Conservation (phyloP, 306 rosid genomes). For the Trichosanthes cucumerina region DNA sequence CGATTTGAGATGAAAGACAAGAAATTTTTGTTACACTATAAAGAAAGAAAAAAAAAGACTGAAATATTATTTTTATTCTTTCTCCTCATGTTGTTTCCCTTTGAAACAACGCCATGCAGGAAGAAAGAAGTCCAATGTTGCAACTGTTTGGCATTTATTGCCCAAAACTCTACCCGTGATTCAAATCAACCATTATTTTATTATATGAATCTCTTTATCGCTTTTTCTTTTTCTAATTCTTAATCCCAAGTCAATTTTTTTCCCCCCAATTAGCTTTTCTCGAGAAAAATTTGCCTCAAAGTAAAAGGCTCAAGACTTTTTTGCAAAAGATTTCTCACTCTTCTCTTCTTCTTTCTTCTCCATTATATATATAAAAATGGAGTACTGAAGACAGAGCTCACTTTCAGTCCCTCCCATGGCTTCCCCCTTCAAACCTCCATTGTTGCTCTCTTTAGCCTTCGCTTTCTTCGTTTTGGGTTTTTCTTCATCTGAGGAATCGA, state of each 20-base stretch:
- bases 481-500: conserved; percentile 35
- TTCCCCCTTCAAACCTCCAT: conserved; percentile 34
- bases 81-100: background rate
- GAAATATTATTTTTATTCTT: background rate
- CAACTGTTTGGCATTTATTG: background rate
- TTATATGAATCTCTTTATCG: background rate
- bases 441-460: conserved; percentile 38
- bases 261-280: background rate
- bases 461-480: conserved; percentile 30
- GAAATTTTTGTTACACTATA: background rate
- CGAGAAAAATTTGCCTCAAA: background rate
- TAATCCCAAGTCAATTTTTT: background rate
- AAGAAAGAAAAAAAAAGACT: too few relatives aligned
- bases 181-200: background rate
- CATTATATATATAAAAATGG: background rate
- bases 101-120: background rate
- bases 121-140: background rate
- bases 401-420: conserved; percentile 48
- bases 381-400: conserved; percentile 16
- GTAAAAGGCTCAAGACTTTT: background rate
- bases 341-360: conserved; percentile 11
- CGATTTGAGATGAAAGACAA: background rate
- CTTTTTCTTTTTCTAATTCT: background rate
- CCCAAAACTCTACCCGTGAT: conserved; percentile 3
- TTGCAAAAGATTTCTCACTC: background rate